Percentiles rank a stretch among this genome's conserved stretches.
These are phyloP conservation scores for Pyropia haitanensis DNA, from an alignment of 23 red algal species.

Conservation along the genomic window DNA sequence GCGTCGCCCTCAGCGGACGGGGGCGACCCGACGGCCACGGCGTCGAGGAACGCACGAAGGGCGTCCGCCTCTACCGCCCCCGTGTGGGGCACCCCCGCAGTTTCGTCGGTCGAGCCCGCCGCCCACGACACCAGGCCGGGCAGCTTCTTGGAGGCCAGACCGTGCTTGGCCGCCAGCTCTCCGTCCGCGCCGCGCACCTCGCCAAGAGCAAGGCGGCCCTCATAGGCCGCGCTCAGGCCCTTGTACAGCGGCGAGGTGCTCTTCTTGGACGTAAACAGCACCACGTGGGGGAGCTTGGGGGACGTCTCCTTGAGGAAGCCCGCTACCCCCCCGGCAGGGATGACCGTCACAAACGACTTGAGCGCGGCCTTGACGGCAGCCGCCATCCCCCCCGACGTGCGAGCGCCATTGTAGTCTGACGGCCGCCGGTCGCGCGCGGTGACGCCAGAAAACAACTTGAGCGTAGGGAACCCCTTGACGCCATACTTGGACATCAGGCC, in stretches of 20 bases:
- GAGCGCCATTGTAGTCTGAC: constrained; percentile 73
- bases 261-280: constrained; percentile 76
- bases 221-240: constrained; percentile 49
- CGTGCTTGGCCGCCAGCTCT: constrained; percentile 12
- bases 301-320: constrained; percentile 70
- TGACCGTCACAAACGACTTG: constrained; percentile 41
- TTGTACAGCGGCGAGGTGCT: constrained; percentile 54
- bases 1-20: not conserved
- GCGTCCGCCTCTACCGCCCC: constrained; percentile 41
- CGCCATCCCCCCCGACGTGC: constrained; percentile 49
- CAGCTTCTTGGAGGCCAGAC: not conserved
- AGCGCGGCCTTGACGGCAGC: constrained; percentile 48
- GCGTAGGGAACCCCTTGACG: constrained; percentile 73
- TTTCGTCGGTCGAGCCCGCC: constrained; percentile 15
- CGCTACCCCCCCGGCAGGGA: constrained; percentile 49
- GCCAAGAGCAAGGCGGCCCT: constrained; percentile 43
- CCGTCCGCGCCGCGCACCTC: constrained; percentile 58
- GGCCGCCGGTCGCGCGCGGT: constrained; percentile 3
- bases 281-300: constrained; percentile 62
- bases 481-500: constrained; percentile 53
- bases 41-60: constrained; percentile 23
- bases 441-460: constrained; percentile 86
- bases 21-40: constrained; percentile 2
- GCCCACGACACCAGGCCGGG: constrained; percentile 29
- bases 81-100: constrained; percentile 3